These are phyloP conservation scores for Dothideomycetes sp. DNA, from an alignment of 2,329 filamentous ascomycete genomes.

Conservation along the genomic window DNA sequence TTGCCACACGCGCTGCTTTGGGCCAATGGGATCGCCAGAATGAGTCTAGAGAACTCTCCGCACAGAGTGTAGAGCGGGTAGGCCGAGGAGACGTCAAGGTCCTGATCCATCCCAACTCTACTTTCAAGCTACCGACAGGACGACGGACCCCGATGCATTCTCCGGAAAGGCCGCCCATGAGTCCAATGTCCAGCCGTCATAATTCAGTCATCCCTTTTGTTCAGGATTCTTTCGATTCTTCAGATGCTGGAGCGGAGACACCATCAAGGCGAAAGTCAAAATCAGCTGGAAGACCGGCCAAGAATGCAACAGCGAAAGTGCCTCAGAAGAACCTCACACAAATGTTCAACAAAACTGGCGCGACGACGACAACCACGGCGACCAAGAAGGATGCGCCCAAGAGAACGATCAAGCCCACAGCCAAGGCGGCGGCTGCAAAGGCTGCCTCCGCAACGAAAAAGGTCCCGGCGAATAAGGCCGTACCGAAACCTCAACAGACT, in stretches of 20 bases:
- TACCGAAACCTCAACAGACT: not conserved
- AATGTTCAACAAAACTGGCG: slow-evolving; percentile 8
- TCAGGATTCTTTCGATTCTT: slow-evolving; percentile 11
- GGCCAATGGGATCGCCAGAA: slow-evolving; percentile 45
- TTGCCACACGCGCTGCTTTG: slow-evolving; percentile 61
- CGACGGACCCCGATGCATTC: slow-evolving; percentile 21
- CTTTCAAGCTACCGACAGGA: slow-evolving; percentile 10
- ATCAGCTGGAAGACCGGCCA: slow-evolving; percentile 7
- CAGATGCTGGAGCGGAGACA: slow-evolving; percentile 19
- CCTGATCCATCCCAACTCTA: slow-evolving; percentile 2
- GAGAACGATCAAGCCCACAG: slow-evolving; percentile 1
- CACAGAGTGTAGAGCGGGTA: slow-evolving; percentile 31
- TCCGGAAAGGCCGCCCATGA: slow-evolving; percentile 13
- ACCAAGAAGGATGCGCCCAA: slow-evolving; percentile 11
- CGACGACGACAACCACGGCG: slow-evolving; percentile 10
- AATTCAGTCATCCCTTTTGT: slow-evolving; percentile 16
- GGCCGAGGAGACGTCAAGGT: slow-evolving; percentile 27
- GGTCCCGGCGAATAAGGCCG: too few relatives aligned
- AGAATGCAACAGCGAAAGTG: slow-evolving; percentile 8
- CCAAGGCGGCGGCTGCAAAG: not conserved
- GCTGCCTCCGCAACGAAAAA: too few relatives aligned
- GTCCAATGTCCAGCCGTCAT: slow-evolving; percentile 12
- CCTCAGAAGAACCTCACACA: slow-evolving; percentile 3
- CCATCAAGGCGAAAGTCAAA: slow-evolving; percentile 18
- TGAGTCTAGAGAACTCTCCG: slow-evolving; percentile 32